Evolutionary conservation across 2,329 filamentous ascomycete genomes (phyloP), one percentile per base, ranked within the genome.

Genomic region (Claviceps sp.): DNA sequence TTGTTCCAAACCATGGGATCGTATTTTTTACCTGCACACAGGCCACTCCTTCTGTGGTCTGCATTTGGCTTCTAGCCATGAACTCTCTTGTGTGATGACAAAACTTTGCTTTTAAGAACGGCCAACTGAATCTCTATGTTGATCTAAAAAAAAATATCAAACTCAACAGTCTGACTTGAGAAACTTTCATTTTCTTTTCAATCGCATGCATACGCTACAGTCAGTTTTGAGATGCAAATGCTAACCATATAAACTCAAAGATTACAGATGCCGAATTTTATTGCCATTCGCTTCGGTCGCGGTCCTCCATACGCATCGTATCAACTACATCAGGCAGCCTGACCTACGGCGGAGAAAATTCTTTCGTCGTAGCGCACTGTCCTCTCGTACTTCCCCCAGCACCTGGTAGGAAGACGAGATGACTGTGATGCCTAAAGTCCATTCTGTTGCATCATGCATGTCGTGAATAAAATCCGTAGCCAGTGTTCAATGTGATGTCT

Each of bases 71-170:
- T 19, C 24, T 16, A 34, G 49, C 37, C 34, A 44, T 34, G 16
- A 3, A 30, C 10, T 30, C 47, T 46, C n/a, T 44, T 19, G 17
- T 55, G 69, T 79, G 77, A 82, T 82, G 77, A 81, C 68, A 70
- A 55, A 70, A 63, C 70, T 76, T 67, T n/a, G 30, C 30, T 30
- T 63, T 77, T 79, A 80, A 80, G 77, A 81, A 81, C 78, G 77
- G 77, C 78, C 78, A 80, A 78, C 78, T 75, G 75, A 82, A 80
- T 68, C 60, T 62, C 64, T 59, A 73, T 81, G 77, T 79, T 74
- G 77, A 80, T 62, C 61, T 48, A 58, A 70, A 68, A 70, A 16
- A 68, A 68, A 70, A 76, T 70, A 76, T 79, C 77, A 81, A 80
- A 76, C 77, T 81, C 75, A 80, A 79, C 75, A 80, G 75, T 81